Base-by-base conservation (phyloP, 441 rosid species). In the Iberis amara region DNA sequence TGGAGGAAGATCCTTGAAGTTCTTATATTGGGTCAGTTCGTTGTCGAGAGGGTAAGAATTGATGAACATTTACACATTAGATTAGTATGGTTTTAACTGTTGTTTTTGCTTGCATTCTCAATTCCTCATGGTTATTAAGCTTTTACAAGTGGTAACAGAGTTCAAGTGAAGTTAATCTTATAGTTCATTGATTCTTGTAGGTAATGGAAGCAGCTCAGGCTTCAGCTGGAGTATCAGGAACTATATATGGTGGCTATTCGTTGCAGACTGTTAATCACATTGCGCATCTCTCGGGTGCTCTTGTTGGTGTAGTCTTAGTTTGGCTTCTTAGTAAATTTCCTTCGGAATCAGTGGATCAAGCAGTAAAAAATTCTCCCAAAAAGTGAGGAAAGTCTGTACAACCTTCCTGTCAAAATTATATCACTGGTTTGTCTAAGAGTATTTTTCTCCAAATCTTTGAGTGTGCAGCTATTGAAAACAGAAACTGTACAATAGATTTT, bases 1-100 rank as follows among this genome's bases (percentile, higher is more conserved):
- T 90, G 97, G 97, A 82, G 96, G 71, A 90, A 90, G 76, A 86
- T 90, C 61, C 87, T 90, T 44, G 96, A 90, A 74, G 96, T 86
- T 62, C 89, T 86, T 57, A 90, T 90, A 68, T 56, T 90, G 75
- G 96, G 96, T 35, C 97, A 86, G 68, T 86, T 86, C 69, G 97
- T 86, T 36, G 52, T 84, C 13, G 88, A 84, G 57, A 90, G 74
- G 84, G 96, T 90, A 59, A 72, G 66, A 14, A 39, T 8, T 44
- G 61, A 4, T 35, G 23, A 26, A 47, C 51, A 23, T 50, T 57
- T 5, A 21, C 11, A 4, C 62, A 37, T 9, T 14, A 5, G 58
- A 43, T 42, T 9, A 14, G 4, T 57, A 36, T 33, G 15, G 27
- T 49, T 51, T 13, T 9, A 18, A 18, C 3, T n/a, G n/a, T n/a